Base-by-base conservation (phyloP, 768 basidiomycete genomes). In the Myochromella boudieri region DNA sequence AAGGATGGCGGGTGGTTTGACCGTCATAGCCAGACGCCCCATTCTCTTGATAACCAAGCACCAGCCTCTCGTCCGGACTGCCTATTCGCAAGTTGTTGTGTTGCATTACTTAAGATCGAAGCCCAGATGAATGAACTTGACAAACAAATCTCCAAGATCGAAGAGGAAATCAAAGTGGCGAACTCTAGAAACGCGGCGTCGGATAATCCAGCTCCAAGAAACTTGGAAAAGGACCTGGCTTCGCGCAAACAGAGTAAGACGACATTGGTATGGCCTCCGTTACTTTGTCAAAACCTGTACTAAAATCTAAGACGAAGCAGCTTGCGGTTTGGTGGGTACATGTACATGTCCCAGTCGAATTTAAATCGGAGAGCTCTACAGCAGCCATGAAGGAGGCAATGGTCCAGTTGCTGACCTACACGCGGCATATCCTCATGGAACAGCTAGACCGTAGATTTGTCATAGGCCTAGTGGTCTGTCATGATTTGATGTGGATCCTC, bases 391-490 rank as follows among this genome's bases (percentile, higher is more conserved):
- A 5, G 3, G 14, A 2, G 8, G 48, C 33, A 29, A 15, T 49
- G 3, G 29, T 3, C 14, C 53, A 51, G 37, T 11, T 47, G 3
- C 40, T 37, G 15, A 8, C n/a, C 3, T 52, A 55, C 20, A 44
- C 52, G 46, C 51, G 39, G 10, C 51, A 46, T n/a, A 26, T 52
- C 24, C 38, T 54, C 18, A 25, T 32, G 4, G 49, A 54, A 39
- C 53, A 51, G 27, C 37, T 46, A 11, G 53, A 54, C 37, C 41
- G 51, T 8, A 39, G 42, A 1, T 52, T 52, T 22, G 46, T 41
- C 17, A 11, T 54, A 11, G 46, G 40, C 5, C 17, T 52, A 1
- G 27, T 52, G 4, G 37, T 52, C 5, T 39, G 51, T 27, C 34
- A 18, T 7, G 37, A 44, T n/a, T 20, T 52, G 20, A 41, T 55